A percentile compares a stretch with the other conserved stretches of the same genome.
Evolutionary conservation across 495 filamentous ascomycete species (phyloP).

Genomic region (Geoglossum glabrum): DNA sequence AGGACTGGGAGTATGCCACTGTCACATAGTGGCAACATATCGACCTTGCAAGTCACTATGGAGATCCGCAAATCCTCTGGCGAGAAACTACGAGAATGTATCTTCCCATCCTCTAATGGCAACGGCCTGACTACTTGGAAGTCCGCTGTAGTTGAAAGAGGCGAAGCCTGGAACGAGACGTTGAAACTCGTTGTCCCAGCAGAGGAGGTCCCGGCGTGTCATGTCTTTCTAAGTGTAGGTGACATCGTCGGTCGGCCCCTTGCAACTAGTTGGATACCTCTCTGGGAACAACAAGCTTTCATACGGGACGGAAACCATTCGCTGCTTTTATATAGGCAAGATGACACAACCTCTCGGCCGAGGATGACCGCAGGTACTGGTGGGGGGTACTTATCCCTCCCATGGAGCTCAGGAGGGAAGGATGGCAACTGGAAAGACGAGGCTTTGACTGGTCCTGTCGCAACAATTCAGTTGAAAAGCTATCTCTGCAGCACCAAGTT

Average conservation of each 20-base stretch:
- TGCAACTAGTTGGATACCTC: slow-evolving; percentile 75
- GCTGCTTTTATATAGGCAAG: slow-evolving; percentile 68
- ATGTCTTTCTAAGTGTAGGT: slow-evolving; percentile 75
- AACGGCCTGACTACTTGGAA: slow-evolving; percentile 64
- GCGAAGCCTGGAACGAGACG: slow-evolving; percentile 69
- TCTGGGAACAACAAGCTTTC: slow-evolving; percentile 87
- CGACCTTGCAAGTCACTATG: slow-evolving; percentile 70
- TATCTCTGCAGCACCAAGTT: slow-evolving; percentile 91
- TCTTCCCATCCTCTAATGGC: slow-evolving; percentile 67
- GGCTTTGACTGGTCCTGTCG: slow-evolving; percentile 49
- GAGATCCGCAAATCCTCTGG: slow-evolving; percentile 65
- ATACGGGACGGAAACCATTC: slow-evolving; percentile 69
- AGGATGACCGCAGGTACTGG: slow-evolving; percentile 28
- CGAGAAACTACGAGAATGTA: slow-evolving; percentile 65
- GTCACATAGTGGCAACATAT: slow-evolving; percentile 35
- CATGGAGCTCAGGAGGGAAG: slow-evolving; percentile 48
- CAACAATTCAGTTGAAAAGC: slow-evolving; percentile 59
- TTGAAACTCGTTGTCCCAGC: slow-evolving; percentile 63
- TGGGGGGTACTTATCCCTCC: slow-evolving; percentile 67
- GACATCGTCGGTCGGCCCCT: slow-evolving; percentile 73
- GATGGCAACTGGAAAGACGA: slow-evolving; percentile 50
- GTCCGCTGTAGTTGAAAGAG: slow-evolving; percentile 57
- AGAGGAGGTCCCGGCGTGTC: slow-evolving; percentile 61
- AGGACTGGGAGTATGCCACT: slow-evolving; percentile 55
- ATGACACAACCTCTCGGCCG: slow-evolving; percentile 52